Evolutionary conservation across 2,329 filamentous ascomycete genomes (phyloP), one percentile per base, ranked within the genome.

Genomic region (Penicillium brasilianum): DNA sequence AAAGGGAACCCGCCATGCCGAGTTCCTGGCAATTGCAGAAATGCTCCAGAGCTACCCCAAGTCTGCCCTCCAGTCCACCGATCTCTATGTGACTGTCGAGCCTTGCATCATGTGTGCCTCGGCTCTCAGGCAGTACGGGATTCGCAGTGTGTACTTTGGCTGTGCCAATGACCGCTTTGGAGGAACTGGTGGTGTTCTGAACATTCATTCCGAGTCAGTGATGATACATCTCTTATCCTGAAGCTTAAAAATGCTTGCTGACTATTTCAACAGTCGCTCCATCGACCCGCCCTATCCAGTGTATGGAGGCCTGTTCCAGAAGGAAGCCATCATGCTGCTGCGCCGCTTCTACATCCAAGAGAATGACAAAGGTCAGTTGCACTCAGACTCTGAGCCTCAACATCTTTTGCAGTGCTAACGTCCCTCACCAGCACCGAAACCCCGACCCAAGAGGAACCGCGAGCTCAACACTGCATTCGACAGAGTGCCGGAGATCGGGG

Each of bases 51-150:
- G 83, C 55, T 85, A 95, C 66, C 84, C 89, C 56, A 84, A 87
- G 36, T 84, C 84, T 13, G 86, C 94, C 64, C 83, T 98, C 68
- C 82, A 82, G 41, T 86, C 93, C 66, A 90, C 88, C 10, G 88
- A 90, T 72, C 86, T 99, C 55, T 99, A 99, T 77, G 95, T 99
- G 52, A 99, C 95, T 0, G 94, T 99, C 57, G 96, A 99, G 79
- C 95, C 95, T 4, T 99, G 95, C 77, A 92, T 99, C 80, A 99
- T 99, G 95, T 99, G 95, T 75, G 95, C 95, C 13, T 96, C 93
- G 7, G 87, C 96, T 56, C 84, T 99, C 54, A 88, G 93, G 55
- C 96, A 99, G 77, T 89, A 96, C 66, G 87, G 88, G 14, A 93
- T 99, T 77, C 87, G 90, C 64, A 90, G 90, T 67, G 95, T 99